These are phyloP conservation scores for Hypoxylon perforatum DNA, from an alignment of 495 filamentous ascomycete genomes.

Conservation along the genomic window DNA sequence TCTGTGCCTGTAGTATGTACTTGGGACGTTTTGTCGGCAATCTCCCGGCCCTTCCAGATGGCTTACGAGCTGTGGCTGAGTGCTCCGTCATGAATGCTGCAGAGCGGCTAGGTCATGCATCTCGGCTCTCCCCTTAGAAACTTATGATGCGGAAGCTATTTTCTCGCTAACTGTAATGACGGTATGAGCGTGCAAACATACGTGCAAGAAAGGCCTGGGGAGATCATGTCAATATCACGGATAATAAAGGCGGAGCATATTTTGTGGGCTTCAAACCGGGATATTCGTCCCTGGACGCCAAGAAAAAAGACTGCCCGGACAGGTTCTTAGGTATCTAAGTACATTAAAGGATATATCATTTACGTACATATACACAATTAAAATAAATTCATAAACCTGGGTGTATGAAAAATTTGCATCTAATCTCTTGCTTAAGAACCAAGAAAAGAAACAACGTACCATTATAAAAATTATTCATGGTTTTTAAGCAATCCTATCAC, in stretches of 20 bases:
- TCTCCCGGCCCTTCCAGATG: slow-evolving; percentile 21
- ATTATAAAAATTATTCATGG: no score
- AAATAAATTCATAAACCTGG: no score
- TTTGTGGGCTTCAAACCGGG: slow-evolving; percentile 22
- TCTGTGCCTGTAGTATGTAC: no score
- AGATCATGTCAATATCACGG: slow-evolving; percentile 38
- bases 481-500: no score
- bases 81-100: not conserved
- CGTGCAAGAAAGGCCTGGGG: slow-evolving; percentile 6
- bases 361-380: not conserved
- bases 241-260: slow-evolving; percentile 26
- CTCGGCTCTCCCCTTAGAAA: not conserved
- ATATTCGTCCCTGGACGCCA: slow-evolving; percentile 33
- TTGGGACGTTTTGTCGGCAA: slow-evolving; percentile 22
- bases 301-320: slow-evolving; percentile 30
- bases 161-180: slow-evolving; percentile 7
- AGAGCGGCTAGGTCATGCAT: not conserved
- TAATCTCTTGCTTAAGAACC: no score
- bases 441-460: no score
- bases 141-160: slow-evolving; percentile 7
- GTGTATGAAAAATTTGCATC: no score
- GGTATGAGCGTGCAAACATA: not conserved
- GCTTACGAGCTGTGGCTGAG: not conserved
- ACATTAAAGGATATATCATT: no score
- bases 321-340: no score